Conservation (phyloP, 805 yeast genomes). For the Barnettozyma pratensis region DNA sequence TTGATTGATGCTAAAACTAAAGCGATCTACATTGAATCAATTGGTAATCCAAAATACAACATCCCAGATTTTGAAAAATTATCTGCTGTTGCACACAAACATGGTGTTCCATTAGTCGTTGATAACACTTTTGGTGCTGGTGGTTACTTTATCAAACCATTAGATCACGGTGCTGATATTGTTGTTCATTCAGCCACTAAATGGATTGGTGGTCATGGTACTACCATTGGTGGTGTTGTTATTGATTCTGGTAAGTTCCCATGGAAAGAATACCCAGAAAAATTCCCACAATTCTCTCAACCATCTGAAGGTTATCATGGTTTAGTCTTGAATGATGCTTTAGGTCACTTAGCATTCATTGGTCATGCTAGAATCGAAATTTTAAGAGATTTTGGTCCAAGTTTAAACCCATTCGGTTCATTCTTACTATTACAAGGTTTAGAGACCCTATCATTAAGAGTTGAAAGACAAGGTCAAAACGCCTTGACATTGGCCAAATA, state of each 20-base stretch:
- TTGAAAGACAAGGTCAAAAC: constrained; percentile 85
- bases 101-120: constrained; percentile 86
- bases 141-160: constrained; percentile 79
- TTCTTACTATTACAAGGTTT: constrained; percentile 87
- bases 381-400: constrained; percentile 89
- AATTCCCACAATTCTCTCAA: constrained; percentile 85
- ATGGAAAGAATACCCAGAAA: constrained; percentile 79
- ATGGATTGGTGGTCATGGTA: constrained; percentile 98
- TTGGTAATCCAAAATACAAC: constrained; percentile 90
- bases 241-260: constrained; percentile 92
- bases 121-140: constrained; percentile 98
- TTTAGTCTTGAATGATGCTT: constrained; percentile 69
- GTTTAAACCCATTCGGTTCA: constrained; percentile 82
- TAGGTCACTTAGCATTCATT: constrained; percentile 76
- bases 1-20: constrained; percentile 80
- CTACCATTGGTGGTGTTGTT: constrained; percentile 87
- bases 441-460: constrained; percentile 90
- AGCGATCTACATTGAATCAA: constrained; percentile 83
- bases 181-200: constrained; percentile 93
- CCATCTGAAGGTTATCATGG: constrained; percentile 97
- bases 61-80: constrained; percentile 86
- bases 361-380: constrained; percentile 78
- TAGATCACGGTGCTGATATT: constrained; percentile 87
- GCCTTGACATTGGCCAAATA: constrained; percentile 75
- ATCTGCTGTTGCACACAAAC: constrained; percentile 70